Base-by-base conservation (phyloP, 345 rosid species). In the Bruguiera gymnorhiza region DNA sequence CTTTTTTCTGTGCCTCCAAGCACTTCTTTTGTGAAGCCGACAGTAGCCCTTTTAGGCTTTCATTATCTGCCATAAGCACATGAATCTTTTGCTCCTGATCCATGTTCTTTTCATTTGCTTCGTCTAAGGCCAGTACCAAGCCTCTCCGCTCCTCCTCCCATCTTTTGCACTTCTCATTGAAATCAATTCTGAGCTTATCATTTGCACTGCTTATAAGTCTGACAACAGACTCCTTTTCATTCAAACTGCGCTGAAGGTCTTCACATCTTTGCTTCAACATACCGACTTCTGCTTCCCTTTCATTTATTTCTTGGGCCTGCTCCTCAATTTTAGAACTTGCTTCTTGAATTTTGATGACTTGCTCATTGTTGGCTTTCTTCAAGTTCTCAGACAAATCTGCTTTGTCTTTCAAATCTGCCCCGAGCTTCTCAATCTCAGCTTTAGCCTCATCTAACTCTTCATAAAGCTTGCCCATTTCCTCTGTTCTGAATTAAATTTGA, bases 381-480 rank as follows among this genome's bases (percentile, higher is more conserved):
- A 89, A 69, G 65, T 70, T 84, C 1, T 83, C 87, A 31, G 70
- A 76, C 54, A 81, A 75, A 58, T 82, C 88, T 4, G 74, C 71
- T 71, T 85, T 87, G 75, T 26, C 72, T 70, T 63, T 78, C 70
- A 31, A 76, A 16, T 87, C 91, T 29, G 66, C 67, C 73, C 75
- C 82, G 5, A 89, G 87, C 85, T 78, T 87, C 63, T 86, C 91
- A 50, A 84, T 82, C 62, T 70, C 91, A 6, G 77, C 71, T 81
- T 83, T 91, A 24, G 88, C 81, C 46, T 83, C 86, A 21, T 86
- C 93, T 7, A 89, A 73, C 75, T 89, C 93, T 76, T 83, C 88
- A 56, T 69, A 83, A 50, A 91, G 70, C 69, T 70, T 76, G 13
- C 85, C 88, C 91, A 86, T 82, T 48, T 66, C 51, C 36, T 66